Evolutionary conservation across 805 yeast species (phyloP).

Genomic region (Saturnispora quitensis): DNA sequence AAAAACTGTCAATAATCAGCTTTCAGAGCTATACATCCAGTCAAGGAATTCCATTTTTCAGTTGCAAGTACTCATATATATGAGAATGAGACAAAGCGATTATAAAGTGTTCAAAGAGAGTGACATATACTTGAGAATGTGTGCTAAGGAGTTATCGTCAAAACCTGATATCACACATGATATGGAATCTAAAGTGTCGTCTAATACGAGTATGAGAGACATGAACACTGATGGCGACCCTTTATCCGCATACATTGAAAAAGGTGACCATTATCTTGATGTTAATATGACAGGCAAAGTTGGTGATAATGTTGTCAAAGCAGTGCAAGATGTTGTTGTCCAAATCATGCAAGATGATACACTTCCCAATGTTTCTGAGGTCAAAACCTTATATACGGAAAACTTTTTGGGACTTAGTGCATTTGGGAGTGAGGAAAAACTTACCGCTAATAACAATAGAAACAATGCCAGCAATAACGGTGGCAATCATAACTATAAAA

Average conservation of each 20-base stretch:
- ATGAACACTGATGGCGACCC: conserved; percentile 22
- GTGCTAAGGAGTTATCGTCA: conserved; percentile 32
- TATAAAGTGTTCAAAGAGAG: conserved; percentile 55
- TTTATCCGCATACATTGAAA: conserved; percentile 24
- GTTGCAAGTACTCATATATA: conserved; percentile 46
- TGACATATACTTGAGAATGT: conserved; percentile 41
- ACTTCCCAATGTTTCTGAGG: not conserved
- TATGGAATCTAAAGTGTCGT: not conserved
- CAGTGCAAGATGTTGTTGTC: conserved; percentile 60
- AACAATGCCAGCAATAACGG: not conserved
- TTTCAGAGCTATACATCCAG: conserved; percentile 9
- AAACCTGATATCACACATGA: not conserved
- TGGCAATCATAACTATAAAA: not conserved
- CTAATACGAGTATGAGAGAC: not conserved
- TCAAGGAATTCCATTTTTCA: conserved; percentile 55
- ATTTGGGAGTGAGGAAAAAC: not conserved
- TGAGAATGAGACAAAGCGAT: conserved; percentile 42
- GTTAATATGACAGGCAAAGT: conserved; percentile 27
- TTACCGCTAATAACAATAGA: not conserved
- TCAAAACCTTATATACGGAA: not conserved
- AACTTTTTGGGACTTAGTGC: not conserved
- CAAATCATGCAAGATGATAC: conserved; percentile 40
- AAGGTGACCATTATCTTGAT: conserved; percentile 23
- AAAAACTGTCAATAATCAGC: not conserved
- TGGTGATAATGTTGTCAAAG: conserved; percentile 41